Percentiles rank a stretch among this genome's conserved stretches.
Evolutionary conservation across 129 eudicot genomes (phyloP).

Genomic region (Silybum marianum): DNA sequence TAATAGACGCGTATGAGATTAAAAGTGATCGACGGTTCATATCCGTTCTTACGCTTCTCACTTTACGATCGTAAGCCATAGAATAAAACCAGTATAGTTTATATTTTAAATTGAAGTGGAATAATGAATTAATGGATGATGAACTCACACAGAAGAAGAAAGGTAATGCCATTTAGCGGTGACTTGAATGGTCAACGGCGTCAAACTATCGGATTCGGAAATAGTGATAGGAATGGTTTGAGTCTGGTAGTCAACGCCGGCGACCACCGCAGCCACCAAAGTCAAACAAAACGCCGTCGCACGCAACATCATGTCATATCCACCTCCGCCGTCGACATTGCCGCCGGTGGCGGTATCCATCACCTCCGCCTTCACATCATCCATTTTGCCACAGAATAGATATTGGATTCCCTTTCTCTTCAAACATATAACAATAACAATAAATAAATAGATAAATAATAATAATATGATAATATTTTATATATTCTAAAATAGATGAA

Average conservation of each 20-base stretch:
- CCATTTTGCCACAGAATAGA: background rate
- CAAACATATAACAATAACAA: background rate
- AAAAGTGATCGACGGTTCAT: too few relatives aligned
- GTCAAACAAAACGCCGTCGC: slow-evolving; percentile 23
- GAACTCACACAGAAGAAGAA: slow-evolving; percentile 31
- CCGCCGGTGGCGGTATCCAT: too few relatives aligned
- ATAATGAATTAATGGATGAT: background rate
- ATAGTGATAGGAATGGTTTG: slow-evolving; percentile 25
- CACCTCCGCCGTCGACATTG: background rate
- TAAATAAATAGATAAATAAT: too few relatives aligned
- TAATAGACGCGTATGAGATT: too few relatives aligned
- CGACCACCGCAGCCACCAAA: slow-evolving; percentile 28
- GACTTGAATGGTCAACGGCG: slow-evolving; percentile 16
- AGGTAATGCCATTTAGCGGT: slow-evolving; percentile 39
- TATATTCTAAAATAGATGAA: too few relatives aligned
- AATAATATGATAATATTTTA: too few relatives aligned
- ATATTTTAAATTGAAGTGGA: too few relatives aligned
- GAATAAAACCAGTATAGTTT: too few relatives aligned
- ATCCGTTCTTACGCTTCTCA: too few relatives aligned
- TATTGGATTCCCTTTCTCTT: background rate
- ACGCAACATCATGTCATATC: slow-evolving; percentile 29
- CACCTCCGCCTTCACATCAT: slow-evolving; percentile 9
- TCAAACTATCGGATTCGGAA: slow-evolving; percentile 13
- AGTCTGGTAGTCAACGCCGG: slow-evolving; percentile 26
- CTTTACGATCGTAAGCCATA: too few relatives aligned